phyloP scores from a whole-genome alignment of 495 filamentous ascomycete species.

The Tuber borchii region DNA sequence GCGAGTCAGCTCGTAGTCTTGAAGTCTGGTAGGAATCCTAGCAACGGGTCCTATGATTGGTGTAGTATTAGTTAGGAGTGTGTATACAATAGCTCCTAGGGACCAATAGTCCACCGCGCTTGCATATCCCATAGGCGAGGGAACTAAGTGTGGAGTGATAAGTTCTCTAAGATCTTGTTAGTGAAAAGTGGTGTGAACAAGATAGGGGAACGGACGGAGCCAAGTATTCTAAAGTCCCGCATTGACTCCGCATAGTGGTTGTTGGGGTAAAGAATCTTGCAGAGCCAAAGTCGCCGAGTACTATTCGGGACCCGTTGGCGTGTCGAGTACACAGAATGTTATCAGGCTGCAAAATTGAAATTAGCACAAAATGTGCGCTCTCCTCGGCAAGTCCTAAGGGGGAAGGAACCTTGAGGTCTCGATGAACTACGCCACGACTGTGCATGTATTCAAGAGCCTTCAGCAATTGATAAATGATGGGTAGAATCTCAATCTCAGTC shows the following conservation, averaged over 20 bases:
- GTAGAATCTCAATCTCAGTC: slow-evolving; percentile 50
- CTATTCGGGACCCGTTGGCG: slow-evolving; percentile 46
- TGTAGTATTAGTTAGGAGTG: slow-evolving; percentile 50
- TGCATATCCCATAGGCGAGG: slow-evolving; percentile 50
- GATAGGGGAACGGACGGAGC: slow-evolving; percentile 52
- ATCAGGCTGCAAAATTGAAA: slow-evolving; percentile 46
- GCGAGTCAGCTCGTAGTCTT: slow-evolving; percentile 42
- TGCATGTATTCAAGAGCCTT: slow-evolving; percentile 59
- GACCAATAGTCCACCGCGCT: slow-evolving; percentile 63
- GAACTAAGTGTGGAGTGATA: background rate
- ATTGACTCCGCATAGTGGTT: slow-evolving; percentile 50
- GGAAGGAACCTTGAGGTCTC: slow-evolving; percentile 54
- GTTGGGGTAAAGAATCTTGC: slow-evolving; percentile 43
- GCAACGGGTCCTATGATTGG: slow-evolving; percentile 43
- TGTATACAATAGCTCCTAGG: slow-evolving; percentile 51
- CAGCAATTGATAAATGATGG: slow-evolving; percentile 55
- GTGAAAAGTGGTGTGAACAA: background rate
- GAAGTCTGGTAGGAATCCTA: slow-evolving; percentile 23
- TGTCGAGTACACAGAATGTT: slow-evolving; percentile 57
- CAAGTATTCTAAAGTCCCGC: slow-evolving; percentile 56
- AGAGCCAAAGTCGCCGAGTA: slow-evolving; percentile 62
- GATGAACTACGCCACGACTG: slow-evolving; percentile 52
- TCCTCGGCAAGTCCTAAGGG: background rate
- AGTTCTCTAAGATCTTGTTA: slow-evolving; percentile 2
- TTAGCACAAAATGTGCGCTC: background rate